Base-by-base conservation (phyloP, 306 rosid species). In the Gastrolobium villosum region DNA sequence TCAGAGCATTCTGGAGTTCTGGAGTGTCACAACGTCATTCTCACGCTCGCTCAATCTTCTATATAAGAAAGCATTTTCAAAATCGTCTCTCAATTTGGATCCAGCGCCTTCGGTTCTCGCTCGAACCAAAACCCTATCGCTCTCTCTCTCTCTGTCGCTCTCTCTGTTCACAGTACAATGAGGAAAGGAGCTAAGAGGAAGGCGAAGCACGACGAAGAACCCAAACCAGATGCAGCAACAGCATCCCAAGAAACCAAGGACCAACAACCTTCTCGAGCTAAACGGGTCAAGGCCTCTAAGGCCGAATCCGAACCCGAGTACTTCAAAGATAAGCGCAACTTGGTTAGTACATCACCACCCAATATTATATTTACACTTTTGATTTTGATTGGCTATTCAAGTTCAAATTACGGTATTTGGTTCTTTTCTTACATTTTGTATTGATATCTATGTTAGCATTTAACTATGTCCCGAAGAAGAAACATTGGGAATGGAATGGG, bases 181-280 rank as follows among this genome's bases (percentile, higher is more conserved):
- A 72, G 52, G 87, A 88, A 69, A 80, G 89, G 90, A 28, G 26
- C 93, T 20, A 90, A 81, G 90, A 85, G 92, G 62, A 90, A 87
- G 80, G 30, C 77, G 31, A 80, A 54, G 32, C 81, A 75, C 50
- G 64, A 55, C 40, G 74, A 81, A 11, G 84, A 81, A 37, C 46
- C 86, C 26, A 74, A 79, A 53, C 54, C 83, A 0, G 62, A 78
- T 50, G 39, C 63, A 7, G 48, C 75, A 66, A 6, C 79, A 0
- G 7, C 78, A 5, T 14, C 85, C 10, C 71, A 71, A 43, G 72
- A 79, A 8, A 78, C 77, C 41, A 75, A 36, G 4, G 1, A 48
- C 49, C 78, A 82, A 56, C 49, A 65, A 41, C 54, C 82, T 26
- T 61, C 87, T 34, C 84, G 82, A 40, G 78, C 90, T 39, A 92